A percentile compares a stretch with the other conserved stretches of the same genome.
Evolutionary conservation across 1,139 yeast genomes (phyloP).

Genomic region (Yamadazyma spencermartinsiae): DNA sequence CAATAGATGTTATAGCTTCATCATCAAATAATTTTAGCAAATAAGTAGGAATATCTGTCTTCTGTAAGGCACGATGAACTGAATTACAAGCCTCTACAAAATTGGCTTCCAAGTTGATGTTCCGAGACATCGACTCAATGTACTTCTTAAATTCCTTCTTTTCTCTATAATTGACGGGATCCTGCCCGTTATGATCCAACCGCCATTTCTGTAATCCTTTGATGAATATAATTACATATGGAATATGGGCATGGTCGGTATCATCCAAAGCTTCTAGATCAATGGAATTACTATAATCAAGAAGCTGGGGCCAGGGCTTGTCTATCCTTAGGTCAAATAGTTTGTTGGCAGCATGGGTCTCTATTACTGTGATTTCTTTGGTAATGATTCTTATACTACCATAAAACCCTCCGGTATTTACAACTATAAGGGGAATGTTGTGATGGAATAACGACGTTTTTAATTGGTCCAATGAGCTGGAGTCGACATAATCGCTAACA

Average conservation of each 20-base stretch:
- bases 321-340: slow-evolving; percentile 71
- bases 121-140: slow-evolving; percentile 37
- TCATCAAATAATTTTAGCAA: slow-evolving; percentile 11
- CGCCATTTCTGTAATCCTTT: slow-evolving; percentile 55
- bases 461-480: slow-evolving; percentile 22
- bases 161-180: slow-evolving; percentile 49
- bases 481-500: slow-evolving; percentile 34
- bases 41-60: slow-evolving; percentile 37
- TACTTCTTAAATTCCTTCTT: slow-evolving; percentile 48
- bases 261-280: slow-evolving; percentile 49
- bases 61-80: slow-evolving; percentile 51
- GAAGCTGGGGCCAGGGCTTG: slow-evolving; percentile 75
- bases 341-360: slow-evolving; percentile 70
- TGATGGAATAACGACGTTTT: slow-evolving; percentile 41
- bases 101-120: slow-evolving; percentile 52
- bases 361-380: slow-evolving; percentile 61
- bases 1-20: no score
- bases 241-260: slow-evolving; percentile 66
- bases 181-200: slow-evolving; percentile 24
- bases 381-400: slow-evolving; percentile 59
- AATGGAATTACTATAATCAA: slow-evolving; percentile 49
- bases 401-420: slow-evolving; percentile 62
- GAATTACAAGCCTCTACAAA: slow-evolving; percentile 69
- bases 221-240: slow-evolving; percentile 66
- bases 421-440: slow-evolving; percentile 54